A percentile compares a stretch with the other conserved stretches of the same genome.
Conservation (phyloP, 1,284 basidiomycete genomes). For the Porodaedalea pini region DNA sequence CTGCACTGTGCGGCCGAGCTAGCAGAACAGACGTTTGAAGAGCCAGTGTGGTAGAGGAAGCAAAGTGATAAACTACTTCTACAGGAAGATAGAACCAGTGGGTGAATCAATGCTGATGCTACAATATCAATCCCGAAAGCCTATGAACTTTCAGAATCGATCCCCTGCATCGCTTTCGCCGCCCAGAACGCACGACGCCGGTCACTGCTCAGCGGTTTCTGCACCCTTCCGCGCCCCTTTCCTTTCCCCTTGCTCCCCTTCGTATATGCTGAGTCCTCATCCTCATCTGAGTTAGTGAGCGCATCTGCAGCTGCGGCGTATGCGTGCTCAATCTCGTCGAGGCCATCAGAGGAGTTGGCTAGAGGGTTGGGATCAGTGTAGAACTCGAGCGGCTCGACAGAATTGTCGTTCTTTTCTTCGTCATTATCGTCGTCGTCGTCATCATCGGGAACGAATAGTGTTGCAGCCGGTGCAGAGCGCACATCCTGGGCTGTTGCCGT, state of each 20-base stretch:
- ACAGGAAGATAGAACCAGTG: neutral
- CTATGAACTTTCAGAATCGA: slow-evolving; percentile 11
- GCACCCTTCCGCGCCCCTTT: neutral
- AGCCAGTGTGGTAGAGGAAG: neutral
- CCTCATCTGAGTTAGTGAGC: neutral
- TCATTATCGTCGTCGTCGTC: slow-evolving; percentile 34
- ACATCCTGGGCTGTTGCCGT: slow-evolving; percentile 36
- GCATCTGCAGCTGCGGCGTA: slow-evolving; percentile 8
- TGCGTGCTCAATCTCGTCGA: slow-evolving; percentile 16
- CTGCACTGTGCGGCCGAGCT: no score
- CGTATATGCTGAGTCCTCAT: slow-evolving; percentile 4
- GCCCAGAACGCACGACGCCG: slow-evolving; percentile 15
- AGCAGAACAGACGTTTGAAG: no score
- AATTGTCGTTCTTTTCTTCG: neutral
- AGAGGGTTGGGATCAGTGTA: neutral
- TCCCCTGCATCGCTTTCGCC: slow-evolving; percentile 2
- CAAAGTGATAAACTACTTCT: neutral
- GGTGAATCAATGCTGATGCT: neutral
- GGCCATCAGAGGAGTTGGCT: neutral
- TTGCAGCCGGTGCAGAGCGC: slow-evolving; percentile 26
- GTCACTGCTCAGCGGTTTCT: slow-evolving; percentile 5
- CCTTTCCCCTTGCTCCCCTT: slow-evolving; percentile 7
- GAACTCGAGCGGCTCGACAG: neutral
- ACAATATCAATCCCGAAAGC: neutral
- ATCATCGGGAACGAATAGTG: slow-evolving; percentile 47